Evolutionary conservation across 2,329 filamentous ascomycete genomes (phyloP).

Genomic region (Monosporascus ibericus): DNA sequence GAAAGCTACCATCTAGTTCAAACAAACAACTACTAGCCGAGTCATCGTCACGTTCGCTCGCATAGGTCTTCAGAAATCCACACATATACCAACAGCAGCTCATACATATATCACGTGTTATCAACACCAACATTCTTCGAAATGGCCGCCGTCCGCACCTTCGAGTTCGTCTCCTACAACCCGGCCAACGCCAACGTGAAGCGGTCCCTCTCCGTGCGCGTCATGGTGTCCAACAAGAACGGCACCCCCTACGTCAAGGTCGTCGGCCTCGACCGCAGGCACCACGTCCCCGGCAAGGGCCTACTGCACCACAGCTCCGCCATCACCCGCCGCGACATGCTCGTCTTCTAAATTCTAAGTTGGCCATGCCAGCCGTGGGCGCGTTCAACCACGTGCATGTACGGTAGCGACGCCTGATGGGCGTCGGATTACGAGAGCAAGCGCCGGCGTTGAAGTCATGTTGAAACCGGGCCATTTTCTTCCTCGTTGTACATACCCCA

Average conservation of each 20-base stretch:
- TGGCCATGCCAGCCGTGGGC: neutral
- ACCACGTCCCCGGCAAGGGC: slow-evolving; percentile 1
- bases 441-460: no score
- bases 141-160: neutral
- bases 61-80: no score
- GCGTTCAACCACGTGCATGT: no score
- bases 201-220: neutral
- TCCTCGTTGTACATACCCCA: no score
- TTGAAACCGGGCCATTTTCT: no score
- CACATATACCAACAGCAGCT: neutral
- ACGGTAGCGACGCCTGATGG: no score
- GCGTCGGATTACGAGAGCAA: no score
- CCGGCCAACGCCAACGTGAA: slow-evolving; percentile 1
- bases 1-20: no score
- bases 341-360: slow-evolving; percentile 1
- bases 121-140: neutral
- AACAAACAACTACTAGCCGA: no score
- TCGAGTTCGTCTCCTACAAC: slow-evolving; percentile 3
- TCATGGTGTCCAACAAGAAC: neutral
- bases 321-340: slow-evolving; percentile 1
- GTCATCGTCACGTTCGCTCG: no score
- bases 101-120: neutral
- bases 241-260: neutral
- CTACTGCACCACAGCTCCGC: slow-evolving; percentile 1
- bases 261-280: neutral